These are phyloP conservation scores for Pinus taeda DNA, from an alignment of 75 land plant species.

Conservation along the genomic window DNA sequence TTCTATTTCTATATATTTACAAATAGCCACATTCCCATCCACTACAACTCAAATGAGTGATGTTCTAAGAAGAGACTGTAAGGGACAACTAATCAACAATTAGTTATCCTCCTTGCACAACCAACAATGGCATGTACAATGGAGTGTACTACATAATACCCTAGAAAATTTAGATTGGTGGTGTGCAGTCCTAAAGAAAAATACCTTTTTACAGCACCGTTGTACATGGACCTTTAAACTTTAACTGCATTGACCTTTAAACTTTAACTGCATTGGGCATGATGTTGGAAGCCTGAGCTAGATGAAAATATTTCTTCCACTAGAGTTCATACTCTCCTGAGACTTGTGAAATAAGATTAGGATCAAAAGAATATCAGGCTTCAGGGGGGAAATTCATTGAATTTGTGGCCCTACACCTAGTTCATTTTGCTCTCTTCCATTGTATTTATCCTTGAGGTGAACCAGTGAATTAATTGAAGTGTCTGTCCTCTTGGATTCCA, in stretches of 20 bases:
- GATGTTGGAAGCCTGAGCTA: neutral
- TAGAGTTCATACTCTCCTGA: neutral
- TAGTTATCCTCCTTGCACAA: neutral
- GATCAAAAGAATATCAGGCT: neutral
- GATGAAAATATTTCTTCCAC: neutral
- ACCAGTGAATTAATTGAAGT: constrained; percentile 15
- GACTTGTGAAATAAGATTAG: neutral
- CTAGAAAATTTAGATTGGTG: neutral
- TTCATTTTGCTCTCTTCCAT: constrained; percentile 17
- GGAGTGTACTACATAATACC: neutral
- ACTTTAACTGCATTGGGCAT: neutral
- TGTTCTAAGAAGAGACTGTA: neutral
- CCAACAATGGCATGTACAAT: neutral
- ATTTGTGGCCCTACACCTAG: constrained; percentile 10
- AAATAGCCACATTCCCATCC: neutral
- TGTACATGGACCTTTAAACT: neutral
- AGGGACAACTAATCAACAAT: neutral
- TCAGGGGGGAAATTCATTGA: neutral
- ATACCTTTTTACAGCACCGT: neutral
- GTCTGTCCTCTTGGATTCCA: constrained; percentile 18
- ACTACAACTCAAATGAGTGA: neutral
- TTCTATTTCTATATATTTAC: constrained; percentile 3
- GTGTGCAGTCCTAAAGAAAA: neutral
- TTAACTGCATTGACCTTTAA: neutral
- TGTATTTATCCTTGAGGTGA: neutral